Evolutionary conservation across 768 basidiomycete species (phyloP), one percentile per base, ranked within the genome.

Genomic region (Boletus rufocinnamomeus): DNA sequence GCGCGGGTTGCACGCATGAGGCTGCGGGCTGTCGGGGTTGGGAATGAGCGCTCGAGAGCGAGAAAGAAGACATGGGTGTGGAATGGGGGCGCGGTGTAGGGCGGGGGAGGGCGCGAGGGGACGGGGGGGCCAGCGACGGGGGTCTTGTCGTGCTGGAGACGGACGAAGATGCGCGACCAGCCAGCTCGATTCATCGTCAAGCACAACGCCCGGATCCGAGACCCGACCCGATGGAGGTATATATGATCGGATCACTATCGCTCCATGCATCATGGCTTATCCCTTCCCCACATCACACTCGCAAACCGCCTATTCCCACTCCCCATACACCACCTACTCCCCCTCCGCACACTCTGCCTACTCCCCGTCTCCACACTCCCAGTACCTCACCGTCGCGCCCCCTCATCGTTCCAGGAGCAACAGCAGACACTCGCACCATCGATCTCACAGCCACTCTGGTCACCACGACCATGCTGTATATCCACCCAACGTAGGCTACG

Each of bases 1-100:
- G 89, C 92, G 37, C 89, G 79, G 13, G 89, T 91, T 2, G 91
- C 92, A 3, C 88, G 84, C 92, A 93, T 94, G 54, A 94, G 81
- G 66, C 84, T 86, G 41, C 83, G 83, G 14, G 92, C 91, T 1
- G 87, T 87, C 3, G 82, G 80, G 0, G 85, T 85, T 0, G 91
- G 83, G 66, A 94, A 93, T 0, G 85, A 84, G 71, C 80, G 83
- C 64, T 92, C 89, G 47, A 94, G 76, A 1, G 80, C 86, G 25
- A 69, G 66, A 61, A 91, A 87, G 76, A 94, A 93, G 3, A 80
- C 76, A 72, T 94, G 88, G 2, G 92, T 94, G 66, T 94, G 81
- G 69, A 94, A 94, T 0, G 92, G 92, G 9, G 91, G 91, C 35
- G 80, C 81, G 17, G 82, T 71, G 69, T 89, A 87, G 1, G 72